Base-by-base conservation (phyloP, 2,329 filamentous ascomycete genomes). In the Dichotomopilus funicola region DNA sequence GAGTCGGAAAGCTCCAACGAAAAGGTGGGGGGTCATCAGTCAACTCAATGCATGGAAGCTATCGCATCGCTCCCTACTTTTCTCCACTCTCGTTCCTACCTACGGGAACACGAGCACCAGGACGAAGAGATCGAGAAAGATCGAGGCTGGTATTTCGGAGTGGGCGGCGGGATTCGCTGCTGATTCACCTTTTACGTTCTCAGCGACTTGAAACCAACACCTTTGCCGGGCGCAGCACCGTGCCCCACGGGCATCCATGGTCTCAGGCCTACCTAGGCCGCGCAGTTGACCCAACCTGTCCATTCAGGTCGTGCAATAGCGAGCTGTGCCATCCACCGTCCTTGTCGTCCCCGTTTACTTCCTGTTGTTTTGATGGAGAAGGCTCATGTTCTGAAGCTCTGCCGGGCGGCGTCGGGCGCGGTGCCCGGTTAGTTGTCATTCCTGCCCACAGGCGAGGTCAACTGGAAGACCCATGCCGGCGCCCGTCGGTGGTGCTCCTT, bases 361-460 rank as follows among this genome's bases (percentile, higher is more conserved):
- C 19, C 19, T 27, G 19, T 27, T 27, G 19, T 27, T 27, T 27
- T 27, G 19, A 27, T 27, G 19, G 19, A 27, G 19, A 27, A 27
- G 19, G 19, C 19, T 27, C 19, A 27, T 27, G 19, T 27, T 27
- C 19, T 27, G 19, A 27, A 27, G 19, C 19, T 27, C 19, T 27
- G 48, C 50, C 51, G 47, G 49, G 54, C 58, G 55, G 55, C 58
- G 58, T 52, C 43, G 49, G 51, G 59, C 55, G 36, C 56, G 35
- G 34, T 48, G 51, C 51, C 51, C 51, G 48, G 57, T 45, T 55
- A 47, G 46, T 48, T 13, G 42, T 38, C 19, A 35, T 47, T 47
- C 19, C 45, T 31, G 31, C 37, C 12, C 12, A 27, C 19, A 27
- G 19, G 19, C 19, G 19, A 27, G 19, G 19, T 27, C 19, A 27